phyloP scores from a whole-genome alignment of 179 eudicot species.

The Pouteria campechiana region DNA sequence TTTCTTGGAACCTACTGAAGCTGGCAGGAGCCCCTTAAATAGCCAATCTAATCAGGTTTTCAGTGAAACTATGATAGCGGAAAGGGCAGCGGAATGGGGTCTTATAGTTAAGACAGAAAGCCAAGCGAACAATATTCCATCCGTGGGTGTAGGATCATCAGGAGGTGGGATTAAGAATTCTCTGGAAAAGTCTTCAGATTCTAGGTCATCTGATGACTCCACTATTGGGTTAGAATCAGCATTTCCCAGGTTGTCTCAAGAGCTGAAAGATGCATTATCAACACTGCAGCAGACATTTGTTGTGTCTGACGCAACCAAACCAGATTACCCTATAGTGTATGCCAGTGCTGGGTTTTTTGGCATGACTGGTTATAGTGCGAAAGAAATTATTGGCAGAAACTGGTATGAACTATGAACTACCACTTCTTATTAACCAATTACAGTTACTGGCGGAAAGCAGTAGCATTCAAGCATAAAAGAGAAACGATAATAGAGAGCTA shows the following conservation, averaged over 20 bases:
- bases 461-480: too few species aligned
- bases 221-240: conserved; percentile 1
- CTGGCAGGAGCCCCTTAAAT: neutral
- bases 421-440: neutral
- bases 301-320: conserved; percentile 91
- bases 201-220: conserved; percentile 51
- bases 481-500: too few species aligned
- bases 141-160: conserved; percentile 8
- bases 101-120: conserved; percentile 16
- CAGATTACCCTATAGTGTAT: conserved; percentile 81
- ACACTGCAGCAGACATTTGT: conserved; percentile 92
- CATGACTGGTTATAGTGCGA: conserved; percentile 91
- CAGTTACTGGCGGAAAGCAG: too few species aligned
- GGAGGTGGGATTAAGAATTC: conserved; percentile 20
- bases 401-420: conserved; percentile 51
- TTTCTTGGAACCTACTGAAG: too few species aligned
- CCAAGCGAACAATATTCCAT: neutral
- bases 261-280: conserved; percentile 73
- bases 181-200: conserved; percentile 10
- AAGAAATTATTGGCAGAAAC: conserved; percentile 74
- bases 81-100: conserved; percentile 77
- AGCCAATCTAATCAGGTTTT: neutral
- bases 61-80: conserved; percentile 23
- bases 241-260: conserved; percentile 87
- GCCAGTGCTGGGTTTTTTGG: conserved; percentile 91